Percentiles rank a stretch among this genome's conserved stretches.
Evolutionary conservation across 2,329 filamentous ascomycete genomes (phyloP).

Genomic region (Arthrinium phaeospermum): DNA sequence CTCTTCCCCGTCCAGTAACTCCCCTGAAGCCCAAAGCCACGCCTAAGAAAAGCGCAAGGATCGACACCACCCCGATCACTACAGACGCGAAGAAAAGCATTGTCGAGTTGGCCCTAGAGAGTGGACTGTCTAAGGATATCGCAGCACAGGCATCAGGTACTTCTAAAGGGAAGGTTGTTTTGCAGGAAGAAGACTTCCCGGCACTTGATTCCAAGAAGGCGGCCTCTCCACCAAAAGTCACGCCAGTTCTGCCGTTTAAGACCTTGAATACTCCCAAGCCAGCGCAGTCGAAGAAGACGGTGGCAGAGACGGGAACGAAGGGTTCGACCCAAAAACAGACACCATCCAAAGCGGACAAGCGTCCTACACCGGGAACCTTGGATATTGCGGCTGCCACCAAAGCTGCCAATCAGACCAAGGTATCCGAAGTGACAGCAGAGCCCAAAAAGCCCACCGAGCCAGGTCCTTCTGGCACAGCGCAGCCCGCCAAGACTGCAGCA

Average conservation of each 20-base stretch:
- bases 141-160: slow-evolving; percentile 46
- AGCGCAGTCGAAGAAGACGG: slow-evolving; percentile 35
- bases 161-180: slow-evolving; percentile 40
- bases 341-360: slow-evolving; percentile 42
- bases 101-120: slow-evolving; percentile 52
- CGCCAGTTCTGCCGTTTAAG: slow-evolving; percentile 42
- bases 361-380: slow-evolving; percentile 48
- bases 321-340: slow-evolving; percentile 32
- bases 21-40: slow-evolving; percentile 34
- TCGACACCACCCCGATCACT: slow-evolving; percentile 26
- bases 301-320: slow-evolving; percentile 33
- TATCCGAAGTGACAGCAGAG: slow-evolving; percentile 27
- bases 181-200: slow-evolving; percentile 69
- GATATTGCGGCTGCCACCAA: slow-evolving; percentile 56
- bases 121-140: slow-evolving; percentile 53
- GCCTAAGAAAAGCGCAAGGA: slow-evolving; percentile 33
- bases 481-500: slow-evolving; percentile 41
- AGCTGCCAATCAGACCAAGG: slow-evolving; percentile 27
- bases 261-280: slow-evolving; percentile 19
- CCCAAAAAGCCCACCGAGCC: slow-evolving; percentile 40
- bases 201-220: slow-evolving; percentile 56
- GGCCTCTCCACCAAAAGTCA: slow-evolving; percentile 40
- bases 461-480: slow-evolving; percentile 33
- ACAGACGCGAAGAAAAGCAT: slow-evolving; percentile 48
- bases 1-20: slow-evolving; percentile 40